phyloP scores from a whole-genome alignment of 768 basidiomycete species.

The Tylopilus balloui region DNA sequence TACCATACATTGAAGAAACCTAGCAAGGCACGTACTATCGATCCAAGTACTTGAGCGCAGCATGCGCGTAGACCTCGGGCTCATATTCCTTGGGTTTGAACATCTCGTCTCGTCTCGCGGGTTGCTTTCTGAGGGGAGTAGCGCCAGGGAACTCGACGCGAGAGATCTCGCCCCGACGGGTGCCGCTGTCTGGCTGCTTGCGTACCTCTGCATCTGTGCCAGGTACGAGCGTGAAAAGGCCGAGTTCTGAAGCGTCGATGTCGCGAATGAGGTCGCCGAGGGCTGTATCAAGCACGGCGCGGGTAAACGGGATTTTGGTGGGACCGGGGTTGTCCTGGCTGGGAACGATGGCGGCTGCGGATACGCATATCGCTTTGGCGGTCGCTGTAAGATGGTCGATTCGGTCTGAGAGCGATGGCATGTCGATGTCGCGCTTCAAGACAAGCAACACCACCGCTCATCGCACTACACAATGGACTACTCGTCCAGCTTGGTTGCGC shows the following conservation, averaged over 20 bases:
- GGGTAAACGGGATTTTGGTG: slow-evolving; percentile 44
- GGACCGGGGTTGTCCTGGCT: slow-evolving; percentile 16
- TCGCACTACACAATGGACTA: too few species aligned
- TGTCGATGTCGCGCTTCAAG: slow-evolving; percentile 20
- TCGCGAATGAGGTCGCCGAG: slow-evolving; percentile 80
- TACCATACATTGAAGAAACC: slow-evolving; percentile 26
- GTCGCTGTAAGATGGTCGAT: slow-evolving; percentile 60
- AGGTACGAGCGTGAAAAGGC: slow-evolving; percentile 61
- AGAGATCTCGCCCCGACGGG: slow-evolving; percentile 43
- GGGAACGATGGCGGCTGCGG: slow-evolving; percentile 35
- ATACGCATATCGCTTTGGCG: slow-evolving; percentile 47
- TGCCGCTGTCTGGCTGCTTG: slow-evolving; percentile 23
- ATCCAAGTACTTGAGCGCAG: slow-evolving; percentile 72
- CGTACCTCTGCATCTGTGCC: slow-evolving; percentile 31
- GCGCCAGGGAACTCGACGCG: slow-evolving; percentile 67
- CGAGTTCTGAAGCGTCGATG: slow-evolving; percentile 71
- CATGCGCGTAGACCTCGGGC: slow-evolving; percentile 72
- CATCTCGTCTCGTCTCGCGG: slow-evolving; percentile 36
- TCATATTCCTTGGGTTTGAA: slow-evolving; percentile 44
- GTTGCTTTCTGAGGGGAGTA: slow-evolving; percentile 57
- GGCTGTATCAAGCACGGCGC: slow-evolving; percentile 56
- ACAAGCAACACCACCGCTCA: too few species aligned
- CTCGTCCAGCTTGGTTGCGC: neutral
- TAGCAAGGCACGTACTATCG: slow-evolving; percentile 54
- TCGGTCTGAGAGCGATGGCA: slow-evolving; percentile 60